Conservation (phyloP, 805 yeast genomes). For the Candida insectalens region DNA sequence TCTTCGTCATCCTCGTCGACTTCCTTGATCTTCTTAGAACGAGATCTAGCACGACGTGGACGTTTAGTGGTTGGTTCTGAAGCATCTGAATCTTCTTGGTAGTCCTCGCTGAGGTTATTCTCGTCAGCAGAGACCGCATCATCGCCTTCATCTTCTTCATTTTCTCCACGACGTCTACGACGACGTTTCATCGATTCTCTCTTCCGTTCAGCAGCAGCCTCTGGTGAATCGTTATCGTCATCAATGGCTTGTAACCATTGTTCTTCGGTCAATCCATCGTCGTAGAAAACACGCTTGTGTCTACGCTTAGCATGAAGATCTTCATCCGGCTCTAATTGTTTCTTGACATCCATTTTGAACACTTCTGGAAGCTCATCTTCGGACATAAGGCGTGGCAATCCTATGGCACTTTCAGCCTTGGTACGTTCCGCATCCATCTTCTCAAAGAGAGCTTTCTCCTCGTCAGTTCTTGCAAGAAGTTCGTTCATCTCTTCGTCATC, state of each 20-base stretch:
- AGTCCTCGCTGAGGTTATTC: no score
- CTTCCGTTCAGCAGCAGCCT: constrained; percentile 47
- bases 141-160: constrained; percentile 12
- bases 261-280: constrained; percentile 64
- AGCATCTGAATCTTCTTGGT: no score
- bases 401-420: constrained; percentile 22
- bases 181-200: constrained; percentile 33
- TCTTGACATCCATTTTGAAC: constrained; percentile 53
- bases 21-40: not conserved
- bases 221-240: constrained; percentile 55
- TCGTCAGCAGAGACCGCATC: constrained; percentile 12
- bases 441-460: constrained; percentile 45
- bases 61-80: no score
- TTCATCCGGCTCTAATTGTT: constrained; percentile 31
- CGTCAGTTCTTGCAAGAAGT: constrained; percentile 58
- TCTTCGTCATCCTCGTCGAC: constrained; percentile 4
- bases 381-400: constrained; percentile 43
- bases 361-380: constrained; percentile 73
- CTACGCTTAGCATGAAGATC: constrained; percentile 52
- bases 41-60: not conserved
- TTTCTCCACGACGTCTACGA: constrained; percentile 18
- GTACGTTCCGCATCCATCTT: constrained; percentile 52
- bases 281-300: constrained; percentile 50
- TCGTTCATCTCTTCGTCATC: constrained; percentile 62
- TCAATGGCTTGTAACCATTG: constrained; percentile 77